phyloP scores from a whole-genome alignment of 2,329 filamentous ascomycete species.

The Colletotrichum shisoi region DNA sequence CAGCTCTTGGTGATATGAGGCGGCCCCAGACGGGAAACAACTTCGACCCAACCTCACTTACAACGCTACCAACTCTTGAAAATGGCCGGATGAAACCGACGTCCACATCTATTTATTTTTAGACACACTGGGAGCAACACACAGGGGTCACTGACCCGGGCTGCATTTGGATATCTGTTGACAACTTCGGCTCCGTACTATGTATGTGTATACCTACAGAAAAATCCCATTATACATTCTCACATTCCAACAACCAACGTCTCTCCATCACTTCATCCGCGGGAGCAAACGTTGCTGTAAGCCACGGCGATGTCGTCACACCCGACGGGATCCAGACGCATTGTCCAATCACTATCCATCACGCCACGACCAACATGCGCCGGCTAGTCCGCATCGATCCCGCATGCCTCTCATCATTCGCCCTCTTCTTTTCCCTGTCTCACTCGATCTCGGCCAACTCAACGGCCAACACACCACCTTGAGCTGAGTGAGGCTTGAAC shows the following conservation, averaged over 20 bases:
- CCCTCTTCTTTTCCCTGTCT: neutral
- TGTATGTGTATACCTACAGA: neutral
- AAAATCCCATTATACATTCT: too few species aligned
- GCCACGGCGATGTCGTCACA: slow-evolving; percentile 26
- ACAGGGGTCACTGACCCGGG: neutral
- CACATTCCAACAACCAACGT: neutral
- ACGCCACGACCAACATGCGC: slow-evolving; percentile 8
- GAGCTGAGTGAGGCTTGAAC: neutral
- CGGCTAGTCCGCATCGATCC: slow-evolving; percentile 9
- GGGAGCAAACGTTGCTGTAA: neutral
- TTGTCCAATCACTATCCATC: slow-evolving; percentile 27
- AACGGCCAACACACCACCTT: slow-evolving; percentile 1
- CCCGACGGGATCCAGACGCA: slow-evolving; percentile 6
- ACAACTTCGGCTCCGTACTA: neutral
- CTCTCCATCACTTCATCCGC: too few species aligned
- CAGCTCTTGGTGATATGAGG: too few species aligned
- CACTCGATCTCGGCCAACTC: neutral
- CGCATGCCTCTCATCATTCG: slow-evolving; percentile 8
- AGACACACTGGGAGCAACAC: neutral
- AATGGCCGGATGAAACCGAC: too few species aligned
- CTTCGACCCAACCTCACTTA: too few species aligned
- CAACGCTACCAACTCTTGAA: too few species aligned
- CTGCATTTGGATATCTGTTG: neutral
- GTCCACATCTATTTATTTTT: too few species aligned
- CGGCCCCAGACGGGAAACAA: too few species aligned